Evolutionary conservation across 371 early-diverging fungal species (phyloP).

Genomic region (Mortierella sp.): DNA sequence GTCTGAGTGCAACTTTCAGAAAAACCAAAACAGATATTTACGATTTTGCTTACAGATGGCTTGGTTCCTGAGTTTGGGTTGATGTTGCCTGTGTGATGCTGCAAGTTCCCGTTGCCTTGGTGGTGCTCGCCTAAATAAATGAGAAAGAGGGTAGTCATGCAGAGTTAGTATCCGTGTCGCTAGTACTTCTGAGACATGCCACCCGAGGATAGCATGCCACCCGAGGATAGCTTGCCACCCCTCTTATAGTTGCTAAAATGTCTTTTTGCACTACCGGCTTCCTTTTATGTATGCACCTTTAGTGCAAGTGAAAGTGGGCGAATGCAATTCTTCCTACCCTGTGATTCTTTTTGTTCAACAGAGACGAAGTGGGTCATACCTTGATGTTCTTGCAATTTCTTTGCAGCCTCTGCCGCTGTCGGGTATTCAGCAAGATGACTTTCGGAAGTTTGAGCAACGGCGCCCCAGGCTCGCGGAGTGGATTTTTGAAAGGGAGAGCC

Average conservation of each 20-base stretch:
- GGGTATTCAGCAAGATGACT: constrained; percentile 47
- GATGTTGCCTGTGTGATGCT: background rate
- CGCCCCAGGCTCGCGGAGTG: constrained; percentile 45
- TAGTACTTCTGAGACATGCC: background rate
- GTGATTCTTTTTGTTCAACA: background rate
- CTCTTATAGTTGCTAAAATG: background rate
- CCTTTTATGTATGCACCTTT: background rate
- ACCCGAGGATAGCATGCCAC: background rate
- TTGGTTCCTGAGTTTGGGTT: constrained; percentile 17
- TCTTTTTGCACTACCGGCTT: background rate
- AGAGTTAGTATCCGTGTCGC: background rate
- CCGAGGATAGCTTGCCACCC: background rate
- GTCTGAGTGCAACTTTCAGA: background rate
- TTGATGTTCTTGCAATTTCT: constrained; percentile 38
- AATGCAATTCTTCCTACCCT: background rate
- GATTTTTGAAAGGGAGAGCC: constrained; percentile 40
- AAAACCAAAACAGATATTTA: background rate
- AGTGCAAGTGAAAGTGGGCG: background rate
- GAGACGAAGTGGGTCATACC: constrained; percentile 20
- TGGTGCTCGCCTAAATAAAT: constrained; percentile 16
- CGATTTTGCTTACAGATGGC: constrained; percentile 19
- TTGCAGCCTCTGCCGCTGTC: constrained; percentile 56
- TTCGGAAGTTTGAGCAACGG: constrained; percentile 34
- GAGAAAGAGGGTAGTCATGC: background rate
- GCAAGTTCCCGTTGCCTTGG: constrained; percentile 25